Evolutionary conservation across 2,329 filamentous ascomycete genomes (phyloP).

Genomic region (Aquanectria penicillioides): DNA sequence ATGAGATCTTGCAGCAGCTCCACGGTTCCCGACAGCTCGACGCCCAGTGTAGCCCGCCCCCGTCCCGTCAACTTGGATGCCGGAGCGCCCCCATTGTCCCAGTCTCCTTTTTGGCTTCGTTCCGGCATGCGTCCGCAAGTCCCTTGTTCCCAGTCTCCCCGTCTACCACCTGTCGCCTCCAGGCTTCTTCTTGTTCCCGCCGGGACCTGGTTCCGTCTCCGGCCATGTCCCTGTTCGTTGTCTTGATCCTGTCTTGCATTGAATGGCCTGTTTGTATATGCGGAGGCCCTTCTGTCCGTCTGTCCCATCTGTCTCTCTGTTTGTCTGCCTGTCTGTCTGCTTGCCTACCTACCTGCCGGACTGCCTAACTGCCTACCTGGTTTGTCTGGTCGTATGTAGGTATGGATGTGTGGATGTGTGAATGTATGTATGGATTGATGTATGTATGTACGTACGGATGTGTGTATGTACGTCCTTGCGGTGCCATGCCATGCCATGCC

Average conservation of each 20-base stretch:
- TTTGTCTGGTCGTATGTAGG: too few relatives aligned
- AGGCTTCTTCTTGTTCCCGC: too few relatives aligned
- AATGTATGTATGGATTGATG: neutral
- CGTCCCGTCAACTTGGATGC: slow-evolving; percentile 49
- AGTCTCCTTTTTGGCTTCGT: slow-evolving; percentile 16
- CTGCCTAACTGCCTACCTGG: too few relatives aligned
- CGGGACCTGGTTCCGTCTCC: neutral
- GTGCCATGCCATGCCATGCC: too few relatives aligned
- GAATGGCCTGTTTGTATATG: too few relatives aligned
- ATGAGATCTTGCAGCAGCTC: slow-evolving; percentile 45
- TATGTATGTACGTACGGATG: neutral
- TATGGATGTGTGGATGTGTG: too few relatives aligned
- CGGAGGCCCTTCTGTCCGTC: too few relatives aligned
- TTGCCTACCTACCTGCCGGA: too few relatives aligned
- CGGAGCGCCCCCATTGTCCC: slow-evolving; percentile 29
- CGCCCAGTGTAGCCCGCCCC: slow-evolving; percentile 37
- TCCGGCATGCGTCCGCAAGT: slow-evolving; percentile 18
- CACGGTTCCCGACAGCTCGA: slow-evolving; percentile 40
- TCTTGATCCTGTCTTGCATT: slow-evolving; percentile 18
- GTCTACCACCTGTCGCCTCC: neutral
- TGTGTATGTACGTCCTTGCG: neutral
- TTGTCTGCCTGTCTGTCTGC: too few relatives aligned
- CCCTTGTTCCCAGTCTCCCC: slow-evolving; percentile 1
- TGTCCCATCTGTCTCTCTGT: too few relatives aligned
- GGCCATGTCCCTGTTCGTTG: slow-evolving; percentile 5